Percentiles rank a stretch among this genome's conserved stretches.
Evolutionary conservation across 2,329 filamentous ascomycete species (phyloP).

Genomic region (Mycocentrospora acerina): DNA sequence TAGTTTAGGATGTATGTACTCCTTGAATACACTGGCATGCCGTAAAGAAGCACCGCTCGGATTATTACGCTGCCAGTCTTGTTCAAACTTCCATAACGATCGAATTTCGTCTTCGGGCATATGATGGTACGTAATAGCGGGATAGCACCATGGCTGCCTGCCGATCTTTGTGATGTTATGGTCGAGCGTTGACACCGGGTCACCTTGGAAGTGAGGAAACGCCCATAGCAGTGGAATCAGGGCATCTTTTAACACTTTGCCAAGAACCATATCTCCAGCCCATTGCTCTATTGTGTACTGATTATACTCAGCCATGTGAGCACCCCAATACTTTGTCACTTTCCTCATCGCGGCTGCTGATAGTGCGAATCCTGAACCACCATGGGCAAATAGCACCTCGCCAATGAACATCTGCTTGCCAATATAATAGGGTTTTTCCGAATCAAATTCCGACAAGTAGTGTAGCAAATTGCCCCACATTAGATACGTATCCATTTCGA

Average conservation of each 20-base stretch:
- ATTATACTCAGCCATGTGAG: constrained; percentile 45
- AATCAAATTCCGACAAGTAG: constrained; percentile 54
- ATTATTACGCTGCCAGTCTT: constrained; percentile 10
- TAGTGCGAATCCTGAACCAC: constrained; percentile 54
- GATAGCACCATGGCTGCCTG: constrained; percentile 51
- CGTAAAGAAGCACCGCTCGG: background rate
- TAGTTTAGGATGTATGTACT: constrained; percentile 3
- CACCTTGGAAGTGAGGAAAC: constrained; percentile 22
- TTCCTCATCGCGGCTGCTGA: constrained; percentile 51
- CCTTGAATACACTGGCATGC: constrained; percentile 10
- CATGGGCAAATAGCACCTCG: constrained; percentile 54
- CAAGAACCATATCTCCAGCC: constrained; percentile 55
- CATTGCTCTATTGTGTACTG: constrained; percentile 49
- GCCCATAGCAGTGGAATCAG: constrained; percentile 29
- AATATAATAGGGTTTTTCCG: constrained; percentile 51
- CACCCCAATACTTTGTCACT: constrained; percentile 36
- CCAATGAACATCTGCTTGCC: constrained; percentile 56
- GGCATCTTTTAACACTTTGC: constrained; percentile 48
- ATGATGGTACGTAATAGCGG: constrained; percentile 52
- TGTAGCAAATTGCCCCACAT: constrained; percentile 54
- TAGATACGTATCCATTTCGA: constrained; percentile 60
- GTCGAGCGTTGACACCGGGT: constrained; percentile 25
- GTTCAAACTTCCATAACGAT: constrained; percentile 49
- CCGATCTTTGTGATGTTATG: constrained; percentile 20
- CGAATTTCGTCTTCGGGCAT: constrained; percentile 46